phyloP scores from a whole-genome alignment of 768 basidiomycete genomes.

The Termitomyces sp. region DNA sequence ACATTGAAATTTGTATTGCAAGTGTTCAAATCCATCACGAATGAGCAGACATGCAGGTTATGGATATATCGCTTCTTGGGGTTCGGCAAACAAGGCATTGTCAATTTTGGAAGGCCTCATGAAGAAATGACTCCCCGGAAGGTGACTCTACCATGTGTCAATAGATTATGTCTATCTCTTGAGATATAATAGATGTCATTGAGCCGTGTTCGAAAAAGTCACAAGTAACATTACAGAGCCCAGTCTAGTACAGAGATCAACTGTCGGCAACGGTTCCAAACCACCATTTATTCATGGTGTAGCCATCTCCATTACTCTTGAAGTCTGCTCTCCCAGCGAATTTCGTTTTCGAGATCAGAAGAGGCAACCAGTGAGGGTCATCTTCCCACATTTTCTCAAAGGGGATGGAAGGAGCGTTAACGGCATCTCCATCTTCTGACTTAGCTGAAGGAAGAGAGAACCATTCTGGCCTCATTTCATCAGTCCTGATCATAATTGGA shows the following conservation, averaged over 20 bases:
- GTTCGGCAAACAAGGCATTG: slow-evolving; percentile 47
- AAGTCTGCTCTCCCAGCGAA: slow-evolving; percentile 47
- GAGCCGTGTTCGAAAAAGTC: not conserved
- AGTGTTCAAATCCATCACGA: not conserved
- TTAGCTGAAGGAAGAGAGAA: slow-evolving; percentile 36
- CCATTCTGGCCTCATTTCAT: slow-evolving; percentile 88
- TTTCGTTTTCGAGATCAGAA: slow-evolving; percentile 37
- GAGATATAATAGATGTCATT: not conserved
- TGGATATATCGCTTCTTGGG: slow-evolving; percentile 65
- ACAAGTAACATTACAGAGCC: not conserved
- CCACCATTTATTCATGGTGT: slow-evolving; percentile 40
- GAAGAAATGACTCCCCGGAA: not conserved
- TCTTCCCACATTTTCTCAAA: slow-evolving; percentile 23
- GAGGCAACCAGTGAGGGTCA: slow-evolving; percentile 66
- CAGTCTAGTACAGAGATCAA: not conserved
- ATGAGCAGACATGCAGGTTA: slow-evolving; percentile 50
- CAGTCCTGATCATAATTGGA: slow-evolving; percentile 49
- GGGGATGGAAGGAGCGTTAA: slow-evolving; percentile 22
- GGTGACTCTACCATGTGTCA: not conserved
- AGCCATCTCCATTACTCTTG: slow-evolving; percentile 24
- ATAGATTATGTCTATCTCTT: not conserved
- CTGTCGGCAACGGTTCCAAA: slow-evolving; percentile 20
- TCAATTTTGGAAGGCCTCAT: slow-evolving; percentile 34
- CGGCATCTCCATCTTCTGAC: not conserved
- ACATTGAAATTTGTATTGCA: not conserved